These are phyloP conservation scores for Lepiota subincarnata DNA, from an alignment of 768 basidiomycete species.

Conservation along the genomic window DNA sequence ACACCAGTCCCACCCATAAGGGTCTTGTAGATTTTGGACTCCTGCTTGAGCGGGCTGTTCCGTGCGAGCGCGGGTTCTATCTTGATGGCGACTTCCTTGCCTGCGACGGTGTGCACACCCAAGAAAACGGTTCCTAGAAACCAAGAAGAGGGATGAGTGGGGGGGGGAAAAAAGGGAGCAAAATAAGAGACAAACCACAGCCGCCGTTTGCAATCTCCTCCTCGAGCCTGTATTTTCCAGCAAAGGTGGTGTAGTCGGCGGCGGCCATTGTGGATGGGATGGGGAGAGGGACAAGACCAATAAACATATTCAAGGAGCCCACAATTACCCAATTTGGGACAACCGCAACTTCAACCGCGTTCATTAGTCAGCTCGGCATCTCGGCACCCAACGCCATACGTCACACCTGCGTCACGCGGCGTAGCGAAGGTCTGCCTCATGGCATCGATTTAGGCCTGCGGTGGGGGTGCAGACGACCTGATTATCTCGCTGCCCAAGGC, in stretches of 20 bases:
- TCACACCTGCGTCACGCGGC: not conserved
- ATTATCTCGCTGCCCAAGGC: no score
- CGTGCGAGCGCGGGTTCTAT: constrained; percentile 60
- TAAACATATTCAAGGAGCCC: not conserved
- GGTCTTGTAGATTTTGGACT: constrained; percentile 89
- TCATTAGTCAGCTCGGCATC: constrained; percentile 10
- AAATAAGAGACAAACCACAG: constrained; percentile 48
- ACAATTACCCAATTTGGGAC: not conserved
- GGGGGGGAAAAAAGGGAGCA: not conserved
- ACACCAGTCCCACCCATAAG: constrained; percentile 87
- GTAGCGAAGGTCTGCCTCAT: not conserved
- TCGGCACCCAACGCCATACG: not conserved
- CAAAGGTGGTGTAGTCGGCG: constrained; percentile 41
- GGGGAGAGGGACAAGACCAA: not conserved
- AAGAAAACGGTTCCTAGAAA: constrained; percentile 69
- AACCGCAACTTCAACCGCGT: constrained; percentile 10
- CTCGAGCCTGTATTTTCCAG: constrained; percentile 74
- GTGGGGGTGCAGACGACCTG: no score
- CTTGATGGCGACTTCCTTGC: constrained; percentile 83
- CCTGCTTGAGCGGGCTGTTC: constrained; percentile 76
- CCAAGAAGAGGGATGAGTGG: constrained; percentile 6
- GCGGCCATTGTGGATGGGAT: not conserved
- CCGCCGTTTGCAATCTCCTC: constrained; percentile 80
- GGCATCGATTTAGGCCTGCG: not conserved
- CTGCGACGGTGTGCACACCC: constrained; percentile 75